Percentiles rank a stretch among this genome's conserved stretches.
Conservation (phyloP, 192 early-diverging fungal genomes). For the Geosiphon pyriformis region DNA sequence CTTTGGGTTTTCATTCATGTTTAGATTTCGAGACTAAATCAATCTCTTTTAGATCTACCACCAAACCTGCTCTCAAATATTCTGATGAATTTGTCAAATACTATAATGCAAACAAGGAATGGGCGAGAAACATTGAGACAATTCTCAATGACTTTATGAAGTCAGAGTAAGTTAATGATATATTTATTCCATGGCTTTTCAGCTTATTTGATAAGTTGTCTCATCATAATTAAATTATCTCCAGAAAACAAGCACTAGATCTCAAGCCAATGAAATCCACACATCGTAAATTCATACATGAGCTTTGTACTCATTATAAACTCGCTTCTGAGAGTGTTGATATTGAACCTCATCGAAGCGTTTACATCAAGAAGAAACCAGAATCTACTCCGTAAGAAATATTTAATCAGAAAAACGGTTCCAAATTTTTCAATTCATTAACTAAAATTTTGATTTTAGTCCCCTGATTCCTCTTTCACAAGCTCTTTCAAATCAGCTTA, state of each 20-base stretch:
- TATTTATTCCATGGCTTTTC: constrained; percentile 50
- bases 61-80: constrained; percentile 38
- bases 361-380: constrained; percentile 50
- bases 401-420: too few species aligned
- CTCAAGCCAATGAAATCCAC: constrained; percentile 64
- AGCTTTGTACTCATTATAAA: constrained; percentile 68
- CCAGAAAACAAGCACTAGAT: constrained; percentile 42
- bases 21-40: too few species aligned
- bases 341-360: constrained; percentile 66
- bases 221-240: background rate
- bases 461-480: constrained; percentile 38
- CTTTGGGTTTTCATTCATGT: too few species aligned
- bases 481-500: constrained; percentile 28
- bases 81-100: constrained; percentile 63
- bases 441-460: constrained; percentile 26
- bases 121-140: constrained; percentile 66
- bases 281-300: constrained; percentile 66
- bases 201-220: background rate
- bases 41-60: constrained; percentile 2
- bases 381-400: constrained; percentile 25
- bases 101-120: constrained; percentile 54
- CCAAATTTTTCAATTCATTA: too few species aligned
- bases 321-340: constrained; percentile 74
- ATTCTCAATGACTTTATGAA: constrained; percentile 46
- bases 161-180: constrained; percentile 4